Evolutionary conservation across 768 basidiomycete species (phyloP).

Genomic region (Dentipellis fragilis): DNA sequence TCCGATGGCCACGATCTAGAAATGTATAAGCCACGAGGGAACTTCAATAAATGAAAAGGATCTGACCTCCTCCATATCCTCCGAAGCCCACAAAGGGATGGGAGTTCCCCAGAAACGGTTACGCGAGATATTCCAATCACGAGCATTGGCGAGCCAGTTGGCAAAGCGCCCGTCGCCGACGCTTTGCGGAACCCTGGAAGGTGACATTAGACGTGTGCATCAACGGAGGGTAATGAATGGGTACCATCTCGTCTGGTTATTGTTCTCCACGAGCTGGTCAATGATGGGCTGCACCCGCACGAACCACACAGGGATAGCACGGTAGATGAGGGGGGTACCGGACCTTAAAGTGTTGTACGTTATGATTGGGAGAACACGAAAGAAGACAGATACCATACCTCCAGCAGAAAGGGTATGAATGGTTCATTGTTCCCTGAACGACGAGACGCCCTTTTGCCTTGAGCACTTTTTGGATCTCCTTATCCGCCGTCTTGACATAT

Average conservation of each 20-base stretch:
- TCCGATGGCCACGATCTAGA: conserved; percentile 31
- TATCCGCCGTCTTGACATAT: conserved; percentile 94
- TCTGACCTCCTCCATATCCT: conserved; percentile 80
- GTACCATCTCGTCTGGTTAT: conserved; percentile 83
- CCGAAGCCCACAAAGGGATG: conserved; percentile 91
- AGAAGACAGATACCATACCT: conserved; percentile 34
- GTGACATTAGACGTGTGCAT: background rate
- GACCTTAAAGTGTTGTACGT: conserved; percentile 46
- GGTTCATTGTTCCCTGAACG: conserved; percentile 76
- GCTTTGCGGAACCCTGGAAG: conserved; percentile 73
- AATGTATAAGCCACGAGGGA: background rate
- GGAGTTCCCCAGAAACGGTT: conserved; percentile 99
- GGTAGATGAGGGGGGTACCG: conserved; percentile 90
- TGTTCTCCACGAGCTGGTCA: conserved; percentile 83
- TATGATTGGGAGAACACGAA: background rate
- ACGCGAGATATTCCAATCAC: conserved; percentile 98
- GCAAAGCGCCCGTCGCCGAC: conserved; percentile 92
- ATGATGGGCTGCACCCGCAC: conserved; percentile 79
- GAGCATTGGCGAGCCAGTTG: conserved; percentile 96
- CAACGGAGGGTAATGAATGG: conserved; percentile 6
- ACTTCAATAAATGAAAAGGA: background rate
- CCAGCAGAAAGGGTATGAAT: conserved; percentile 98
- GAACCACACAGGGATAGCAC: conserved; percentile 95
- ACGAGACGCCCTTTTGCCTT: conserved; percentile 84
- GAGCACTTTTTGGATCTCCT: conserved; percentile 83